Percentiles rank a stretch among this genome's conserved stretches.
These are phyloP conservation scores for Colletotrichum sp. DNA, from an alignment of 2,329 filamentous ascomycete genomes.

Conservation along the genomic window DNA sequence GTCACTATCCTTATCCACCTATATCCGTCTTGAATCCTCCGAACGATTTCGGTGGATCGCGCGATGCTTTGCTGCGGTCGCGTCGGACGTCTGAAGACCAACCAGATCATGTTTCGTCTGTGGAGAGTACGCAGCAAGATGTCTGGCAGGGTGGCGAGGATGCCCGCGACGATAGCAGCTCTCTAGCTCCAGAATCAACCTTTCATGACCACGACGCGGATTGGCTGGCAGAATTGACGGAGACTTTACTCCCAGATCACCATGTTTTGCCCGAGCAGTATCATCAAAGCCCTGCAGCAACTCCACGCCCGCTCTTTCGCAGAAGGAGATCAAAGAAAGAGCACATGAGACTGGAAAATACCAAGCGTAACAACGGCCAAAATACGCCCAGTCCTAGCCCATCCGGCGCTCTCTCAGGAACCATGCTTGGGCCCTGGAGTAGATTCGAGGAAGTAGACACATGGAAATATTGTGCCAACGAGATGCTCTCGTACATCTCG, in stretches of 20 bases:
- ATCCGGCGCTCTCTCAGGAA: neutral
- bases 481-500: conserved; percentile 7
- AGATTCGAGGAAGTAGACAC: neutral
- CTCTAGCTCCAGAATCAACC: neutral
- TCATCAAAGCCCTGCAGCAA: neutral
- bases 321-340: neutral
- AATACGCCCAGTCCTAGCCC: neutral
- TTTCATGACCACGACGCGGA: neutral
- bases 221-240: neutral
- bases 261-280: neutral
- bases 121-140: neutral
- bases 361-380: neutral
- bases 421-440: neutral
- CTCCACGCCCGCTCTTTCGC: neutral
- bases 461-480: neutral
- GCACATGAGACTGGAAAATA: neutral
- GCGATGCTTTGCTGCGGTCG: neutral
- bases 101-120: neutral
- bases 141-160: neutral
- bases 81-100: neutral
- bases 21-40: too few relatives aligned
- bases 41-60: neutral
- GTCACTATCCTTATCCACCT: conserved; percentile 1
- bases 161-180: neutral
- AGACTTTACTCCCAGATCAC: neutral